These are phyloP conservation scores for Beta vulgaris DNA, from an alignment of 148 eudicot genomes.

Conservation along the genomic window DNA sequence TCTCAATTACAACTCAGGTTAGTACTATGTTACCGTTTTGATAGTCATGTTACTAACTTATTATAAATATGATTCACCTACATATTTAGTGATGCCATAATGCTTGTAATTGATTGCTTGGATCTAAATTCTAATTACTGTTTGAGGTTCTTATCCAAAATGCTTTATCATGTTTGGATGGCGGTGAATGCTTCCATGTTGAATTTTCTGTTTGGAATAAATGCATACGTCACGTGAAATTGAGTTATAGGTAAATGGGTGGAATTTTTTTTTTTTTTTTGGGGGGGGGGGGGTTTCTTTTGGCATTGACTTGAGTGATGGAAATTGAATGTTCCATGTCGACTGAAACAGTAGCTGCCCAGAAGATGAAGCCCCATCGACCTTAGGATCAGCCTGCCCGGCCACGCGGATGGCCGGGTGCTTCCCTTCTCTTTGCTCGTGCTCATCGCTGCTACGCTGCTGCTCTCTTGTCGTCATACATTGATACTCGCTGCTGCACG, in stretches of 20 bases:
- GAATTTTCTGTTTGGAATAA: neutral
- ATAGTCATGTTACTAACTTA: neutral
- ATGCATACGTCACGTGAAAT: neutral
- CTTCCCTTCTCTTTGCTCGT: too few relatives aligned
- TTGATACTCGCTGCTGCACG: too few relatives aligned
- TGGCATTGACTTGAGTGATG: neutral
- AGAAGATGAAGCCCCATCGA: too few relatives aligned
- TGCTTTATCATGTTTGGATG: neutral
- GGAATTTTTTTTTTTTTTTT: too few relatives aligned
- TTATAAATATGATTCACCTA: too few relatives aligned
- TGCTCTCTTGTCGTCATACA: too few relatives aligned
- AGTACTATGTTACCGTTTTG: neutral
- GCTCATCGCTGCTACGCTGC: too few relatives aligned
- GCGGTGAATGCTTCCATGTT: neutral
- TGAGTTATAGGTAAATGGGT: neutral
- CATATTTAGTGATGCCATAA: neutral
- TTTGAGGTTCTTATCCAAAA: neutral
- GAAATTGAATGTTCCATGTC: too few relatives aligned
- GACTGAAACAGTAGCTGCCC: too few relatives aligned
- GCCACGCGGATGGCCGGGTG: too few relatives aligned
- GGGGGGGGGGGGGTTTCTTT: neutral
- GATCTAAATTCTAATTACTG: neutral
- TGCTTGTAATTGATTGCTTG: neutral
- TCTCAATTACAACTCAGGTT: neutral
- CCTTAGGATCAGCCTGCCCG: too few relatives aligned